These are phyloP conservation scores for Spathaspora arborariae DNA, from an alignment of 805 yeast genomes.

Conservation along the genomic window DNA sequence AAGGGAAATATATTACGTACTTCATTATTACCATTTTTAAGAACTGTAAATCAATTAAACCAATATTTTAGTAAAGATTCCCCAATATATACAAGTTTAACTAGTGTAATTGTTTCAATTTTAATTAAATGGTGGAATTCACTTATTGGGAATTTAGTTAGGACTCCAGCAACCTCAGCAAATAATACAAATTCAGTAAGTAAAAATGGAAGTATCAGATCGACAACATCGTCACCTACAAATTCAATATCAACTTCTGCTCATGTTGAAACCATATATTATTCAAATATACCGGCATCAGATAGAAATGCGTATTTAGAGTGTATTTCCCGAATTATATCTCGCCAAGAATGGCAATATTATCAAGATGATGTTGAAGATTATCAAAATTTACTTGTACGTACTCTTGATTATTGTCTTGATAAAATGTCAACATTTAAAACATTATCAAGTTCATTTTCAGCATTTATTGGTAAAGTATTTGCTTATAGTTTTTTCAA, in stretches of 20 bases:
- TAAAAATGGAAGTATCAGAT: background rate
- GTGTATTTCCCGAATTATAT: slow-evolving; percentile 47
- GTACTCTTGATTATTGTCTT: slow-evolving; percentile 53
- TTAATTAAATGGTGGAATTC: slow-evolving; percentile 54
- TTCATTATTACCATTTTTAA: slow-evolving; percentile 42
- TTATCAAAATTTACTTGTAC: slow-evolving; percentile 37
- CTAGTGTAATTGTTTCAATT: slow-evolving; percentile 27
- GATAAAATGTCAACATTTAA: slow-evolving; percentile 44
- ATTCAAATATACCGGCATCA: slow-evolving; percentile 24
- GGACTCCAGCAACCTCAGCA: slow-evolving; percentile 1
- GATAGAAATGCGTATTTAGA: slow-evolving; percentile 52
- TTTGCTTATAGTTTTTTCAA: slow-evolving; percentile 60
- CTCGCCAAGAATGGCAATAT: slow-evolving; percentile 44
- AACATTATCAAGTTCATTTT: slow-evolving; percentile 49
- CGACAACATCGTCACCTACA: background rate
- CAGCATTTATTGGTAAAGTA: slow-evolving; percentile 68
- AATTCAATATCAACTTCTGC: background rate
- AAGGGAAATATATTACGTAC: slow-evolving; percentile 42
- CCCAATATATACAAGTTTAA: slow-evolving; percentile 29
- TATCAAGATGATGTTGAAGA: slow-evolving; percentile 21
- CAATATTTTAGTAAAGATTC: slow-evolving; percentile 15
- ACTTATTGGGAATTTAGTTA: slow-evolving; percentile 17
- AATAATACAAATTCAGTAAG: background rate
- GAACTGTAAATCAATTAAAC: slow-evolving; percentile 22
- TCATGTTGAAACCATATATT: slow-evolving; percentile 2